Evolutionary conservation across 768 basidiomycete species (phyloP).

Genomic region (Daedalea quercina): DNA sequence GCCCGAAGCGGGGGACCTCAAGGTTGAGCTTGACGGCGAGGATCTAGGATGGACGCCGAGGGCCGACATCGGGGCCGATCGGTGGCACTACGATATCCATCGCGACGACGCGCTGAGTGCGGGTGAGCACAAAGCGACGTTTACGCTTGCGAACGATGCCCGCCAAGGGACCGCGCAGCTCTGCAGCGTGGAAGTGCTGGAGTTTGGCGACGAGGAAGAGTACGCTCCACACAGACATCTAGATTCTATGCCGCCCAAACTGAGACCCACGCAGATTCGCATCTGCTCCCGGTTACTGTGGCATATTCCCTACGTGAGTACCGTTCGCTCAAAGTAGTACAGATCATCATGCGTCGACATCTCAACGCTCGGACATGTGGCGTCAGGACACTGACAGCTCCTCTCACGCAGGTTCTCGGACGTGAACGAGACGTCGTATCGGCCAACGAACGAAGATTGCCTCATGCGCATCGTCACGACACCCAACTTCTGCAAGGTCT

Average conservation of each 20-base stretch:
- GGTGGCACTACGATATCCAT: constrained; percentile 70
- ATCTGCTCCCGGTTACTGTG: constrained; percentile 47
- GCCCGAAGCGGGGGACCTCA: constrained; percentile 45
- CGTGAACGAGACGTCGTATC: constrained; percentile 57
- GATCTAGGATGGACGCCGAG: constrained; percentile 56
- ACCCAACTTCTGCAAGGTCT: constrained; percentile 70
- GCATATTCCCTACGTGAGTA: constrained; percentile 68
- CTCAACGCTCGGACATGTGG: not conserved
- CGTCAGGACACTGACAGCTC: not conserved
- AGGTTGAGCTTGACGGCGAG: constrained; percentile 51
- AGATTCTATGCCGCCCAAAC: too few species aligned
- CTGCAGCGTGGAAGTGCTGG: constrained; percentile 71
- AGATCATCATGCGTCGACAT: not conserved
- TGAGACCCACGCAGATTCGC: constrained; percentile 65
- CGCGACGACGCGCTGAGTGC: constrained; percentile 30
- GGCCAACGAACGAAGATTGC: constrained; percentile 81
- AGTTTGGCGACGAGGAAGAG: constrained; percentile 62
- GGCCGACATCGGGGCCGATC: constrained; percentile 52
- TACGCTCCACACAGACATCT: constrained; percentile 30
- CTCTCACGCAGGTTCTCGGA: constrained; percentile 46
- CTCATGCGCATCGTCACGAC: constrained; percentile 70
- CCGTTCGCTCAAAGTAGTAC: not conserved
- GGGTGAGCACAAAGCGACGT: constrained; percentile 55
- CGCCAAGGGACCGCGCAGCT: constrained; percentile 57
- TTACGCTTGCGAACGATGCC: constrained; percentile 42